Evolutionary conservation across 495 filamentous ascomycete species (phyloP).

Genomic region (Sabuloglossum arenarium): DNA sequence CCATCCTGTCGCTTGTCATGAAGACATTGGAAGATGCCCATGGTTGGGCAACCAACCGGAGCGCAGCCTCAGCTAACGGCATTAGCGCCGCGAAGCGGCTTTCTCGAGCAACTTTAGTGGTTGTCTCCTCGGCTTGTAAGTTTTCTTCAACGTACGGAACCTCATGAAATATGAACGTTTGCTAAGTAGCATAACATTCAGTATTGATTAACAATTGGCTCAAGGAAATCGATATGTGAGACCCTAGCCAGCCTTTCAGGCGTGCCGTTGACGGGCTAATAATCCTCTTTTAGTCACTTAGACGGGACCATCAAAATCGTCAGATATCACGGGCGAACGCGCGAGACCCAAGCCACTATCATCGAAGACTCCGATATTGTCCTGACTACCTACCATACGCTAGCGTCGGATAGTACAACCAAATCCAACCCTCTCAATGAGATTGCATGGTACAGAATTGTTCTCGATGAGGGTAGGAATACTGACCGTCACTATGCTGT

Average conservation of each 20-base stretch:
- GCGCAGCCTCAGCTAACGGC: too few species aligned
- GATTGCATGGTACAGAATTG: conserved; percentile 21
- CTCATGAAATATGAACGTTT: not conserved
- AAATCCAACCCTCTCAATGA: conserved; percentile 10
- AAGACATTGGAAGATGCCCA: conserved; percentile 10
- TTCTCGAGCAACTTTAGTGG: conserved; percentile 18
- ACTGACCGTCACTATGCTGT: too few species aligned
- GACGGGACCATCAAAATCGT: conserved; percentile 10
- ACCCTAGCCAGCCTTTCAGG: too few species aligned
- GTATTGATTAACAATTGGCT: not conserved
- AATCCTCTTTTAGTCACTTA: not conserved
- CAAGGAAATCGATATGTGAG: too few species aligned
- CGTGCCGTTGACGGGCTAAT: too few species aligned
- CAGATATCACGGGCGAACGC: conserved; percentile 20
- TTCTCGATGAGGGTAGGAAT: conserved; percentile 29
- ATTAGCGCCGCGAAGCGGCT: not conserved
- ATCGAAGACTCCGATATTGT: conserved; percentile 15
- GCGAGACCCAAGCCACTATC: conserved; percentile 9
- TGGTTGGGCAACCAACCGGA: conserved; percentile 20
- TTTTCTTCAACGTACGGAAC: not conserved
- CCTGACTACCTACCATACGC: conserved; percentile 23
- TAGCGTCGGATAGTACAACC: conserved; percentile 12
- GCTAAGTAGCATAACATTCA: not conserved
- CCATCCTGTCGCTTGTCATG: conserved; percentile 51
- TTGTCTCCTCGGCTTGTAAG: conserved; percentile 13